Conservation (phyloP, 768 basidiomycete species). For the Astraeus odoratus region DNA sequence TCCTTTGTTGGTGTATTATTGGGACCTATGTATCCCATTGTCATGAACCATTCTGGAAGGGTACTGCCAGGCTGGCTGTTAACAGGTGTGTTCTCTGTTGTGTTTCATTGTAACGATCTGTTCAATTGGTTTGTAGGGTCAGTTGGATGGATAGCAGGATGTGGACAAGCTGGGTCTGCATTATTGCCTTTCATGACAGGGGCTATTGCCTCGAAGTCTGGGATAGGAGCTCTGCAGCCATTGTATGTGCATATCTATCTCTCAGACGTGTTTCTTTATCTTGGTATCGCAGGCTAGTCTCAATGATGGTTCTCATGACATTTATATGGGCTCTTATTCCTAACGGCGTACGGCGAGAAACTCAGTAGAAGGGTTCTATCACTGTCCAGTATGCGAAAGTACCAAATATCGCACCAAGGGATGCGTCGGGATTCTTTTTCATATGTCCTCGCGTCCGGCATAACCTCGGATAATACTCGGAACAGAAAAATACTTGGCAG, state of each 20-base stretch:
- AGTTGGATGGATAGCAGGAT: slow-evolving; percentile 63
- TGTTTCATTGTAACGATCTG: too few relatives aligned
- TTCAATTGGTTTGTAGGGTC: slow-evolving; percentile 35
- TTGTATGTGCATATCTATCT: slow-evolving; percentile 13
- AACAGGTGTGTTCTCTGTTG: slow-evolving; percentile 28
- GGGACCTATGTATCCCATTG: slow-evolving; percentile 47
- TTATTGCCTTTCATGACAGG: slow-evolving; percentile 70
- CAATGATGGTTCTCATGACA: slow-evolving; percentile 38
- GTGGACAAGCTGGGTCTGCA: slow-evolving; percentile 68
- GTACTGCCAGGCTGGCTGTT: slow-evolving; percentile 69
- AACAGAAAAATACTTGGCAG: too few relatives aligned
- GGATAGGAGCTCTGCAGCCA: slow-evolving; percentile 36
- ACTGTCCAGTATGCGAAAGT: too few relatives aligned
- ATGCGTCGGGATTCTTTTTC: too few relatives aligned
- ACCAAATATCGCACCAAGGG: too few relatives aligned
- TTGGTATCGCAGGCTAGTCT: slow-evolving; percentile 18
- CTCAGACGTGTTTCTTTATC: not conserved
- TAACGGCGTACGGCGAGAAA: slow-evolving; percentile 15
- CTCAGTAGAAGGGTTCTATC: slow-evolving; percentile 4
- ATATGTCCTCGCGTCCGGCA: too few relatives aligned
- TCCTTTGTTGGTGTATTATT: slow-evolving; percentile 48
- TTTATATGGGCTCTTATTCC: slow-evolving; percentile 38
- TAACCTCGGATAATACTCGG: too few relatives aligned
- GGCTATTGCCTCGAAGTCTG: slow-evolving; percentile 54
- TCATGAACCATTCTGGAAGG: slow-evolving; percentile 63